A percentile compares a stretch with the other conserved stretches of the same genome.
phyloP scores from a whole-genome alignment of 495 filamentous ascomycete species.

The Terfezia claveryi region DNA sequence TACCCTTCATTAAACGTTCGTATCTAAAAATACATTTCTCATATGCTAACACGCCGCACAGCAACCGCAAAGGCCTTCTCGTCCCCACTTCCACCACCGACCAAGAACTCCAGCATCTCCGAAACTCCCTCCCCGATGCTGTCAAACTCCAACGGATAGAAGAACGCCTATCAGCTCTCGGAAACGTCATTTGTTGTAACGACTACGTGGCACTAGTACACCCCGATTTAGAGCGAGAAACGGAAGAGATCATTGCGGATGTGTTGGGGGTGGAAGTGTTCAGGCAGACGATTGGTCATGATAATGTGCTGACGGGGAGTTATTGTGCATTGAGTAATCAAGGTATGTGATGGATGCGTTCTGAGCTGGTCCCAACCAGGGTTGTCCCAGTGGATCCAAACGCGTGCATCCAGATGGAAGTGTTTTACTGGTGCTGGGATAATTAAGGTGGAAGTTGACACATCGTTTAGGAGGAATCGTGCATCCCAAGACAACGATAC shows the following conservation, averaged over 20 bases:
- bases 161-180: constrained; percentile 83
- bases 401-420: no score
- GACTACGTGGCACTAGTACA: constrained; percentile 87
- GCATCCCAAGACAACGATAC: constrained; percentile 86
- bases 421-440: no score
- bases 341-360: constrained; percentile 17
- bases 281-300: constrained; percentile 72
- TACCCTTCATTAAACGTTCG: no score
- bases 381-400: no score
- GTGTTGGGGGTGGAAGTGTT: constrained; percentile 95
- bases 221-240: constrained; percentile 91
- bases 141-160: constrained; percentile 90
- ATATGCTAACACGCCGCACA: constrained; percentile 12
- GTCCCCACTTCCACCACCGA: constrained; percentile 91
- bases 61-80: constrained; percentile 88
- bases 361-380: background rate
- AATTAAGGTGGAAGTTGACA: no score
- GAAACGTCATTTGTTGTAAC: constrained; percentile 90
- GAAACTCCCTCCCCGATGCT: constrained; percentile 72
- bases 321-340: constrained; percentile 96
- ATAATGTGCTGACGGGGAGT: constrained; percentile 84
- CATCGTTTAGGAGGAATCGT: constrained; percentile 46
- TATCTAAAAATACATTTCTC: background rate
- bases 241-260: constrained; percentile 88
- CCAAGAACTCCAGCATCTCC: constrained; percentile 90